Conservation (phyloP, 768 basidiomycete genomes). For the Erythrobasidium yunnanense region DNA sequence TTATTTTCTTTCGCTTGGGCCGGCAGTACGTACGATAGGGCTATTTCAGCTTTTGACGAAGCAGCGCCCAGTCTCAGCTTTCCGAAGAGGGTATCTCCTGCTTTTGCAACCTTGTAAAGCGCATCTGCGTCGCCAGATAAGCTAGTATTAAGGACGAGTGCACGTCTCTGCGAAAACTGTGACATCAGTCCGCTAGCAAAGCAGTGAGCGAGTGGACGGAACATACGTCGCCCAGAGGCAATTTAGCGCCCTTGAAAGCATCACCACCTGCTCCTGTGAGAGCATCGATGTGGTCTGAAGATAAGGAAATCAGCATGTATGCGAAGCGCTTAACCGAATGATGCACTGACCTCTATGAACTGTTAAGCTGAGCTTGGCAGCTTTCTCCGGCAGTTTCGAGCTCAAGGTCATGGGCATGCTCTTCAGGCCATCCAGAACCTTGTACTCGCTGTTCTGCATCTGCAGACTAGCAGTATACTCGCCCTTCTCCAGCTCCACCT, state of each 20-base stretch:
- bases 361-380: conserved; percentile 4
- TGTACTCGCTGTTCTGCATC: not conserved
- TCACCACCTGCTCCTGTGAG: not conserved
- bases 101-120: conserved; percentile 21
- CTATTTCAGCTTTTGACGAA: not conserved
- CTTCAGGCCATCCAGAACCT: conserved; percentile 22
- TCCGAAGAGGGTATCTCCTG: conserved; percentile 24
- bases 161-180: not conserved
- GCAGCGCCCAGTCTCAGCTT: not conserved
- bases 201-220: not conserved
- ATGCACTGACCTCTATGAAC: conserved; percentile 4
- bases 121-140: conserved; percentile 7
- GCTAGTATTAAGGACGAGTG: not conserved
- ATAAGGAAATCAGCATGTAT: too few species aligned
- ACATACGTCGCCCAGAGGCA: conserved; percentile 13
- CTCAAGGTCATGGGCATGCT: conserved; percentile 4
- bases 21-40: conserved; percentile 1
- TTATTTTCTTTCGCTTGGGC: conserved; percentile 9
- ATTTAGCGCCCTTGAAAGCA: conserved; percentile 1
- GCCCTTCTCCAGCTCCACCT: conserved; percentile 25
- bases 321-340: not conserved
- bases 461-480: conserved; percentile 22
- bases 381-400: conserved; percentile 12
- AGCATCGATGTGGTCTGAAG: conserved; percentile 1
- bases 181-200: not conserved